phyloP scores from a whole-genome alignment of 176 grass and related monocot species.

The Zoysia pacifica region DNA sequence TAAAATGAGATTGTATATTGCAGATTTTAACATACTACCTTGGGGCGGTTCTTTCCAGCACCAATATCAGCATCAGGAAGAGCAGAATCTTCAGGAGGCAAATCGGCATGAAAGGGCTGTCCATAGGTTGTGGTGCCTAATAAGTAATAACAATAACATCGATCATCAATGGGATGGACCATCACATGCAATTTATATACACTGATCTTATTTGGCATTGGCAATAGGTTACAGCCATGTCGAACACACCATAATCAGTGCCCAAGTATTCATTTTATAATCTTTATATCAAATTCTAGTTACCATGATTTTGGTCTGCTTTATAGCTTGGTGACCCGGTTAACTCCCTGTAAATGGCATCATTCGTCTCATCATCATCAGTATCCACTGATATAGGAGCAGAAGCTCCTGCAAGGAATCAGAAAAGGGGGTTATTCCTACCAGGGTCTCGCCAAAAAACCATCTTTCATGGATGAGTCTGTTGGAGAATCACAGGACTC shows the following conservation, averaged over 20 bases:
- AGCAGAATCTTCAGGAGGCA: constrained; percentile 12
- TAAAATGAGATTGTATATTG: background rate
- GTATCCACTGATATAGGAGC: constrained; percentile 58
- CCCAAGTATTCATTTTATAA: constrained; percentile 7
- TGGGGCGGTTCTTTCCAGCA: background rate
- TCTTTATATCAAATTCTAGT: background rate
- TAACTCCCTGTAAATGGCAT: background rate
- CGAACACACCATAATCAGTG: constrained; percentile 7
- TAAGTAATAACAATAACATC: background rate
- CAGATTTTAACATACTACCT: constrained; percentile 9
- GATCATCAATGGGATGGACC: background rate
- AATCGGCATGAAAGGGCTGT: constrained; percentile 1
- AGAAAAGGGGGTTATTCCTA: background rate
- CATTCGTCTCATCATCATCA: constrained; percentile 49
- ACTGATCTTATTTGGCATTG: background rate
- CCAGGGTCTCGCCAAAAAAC: background rate
- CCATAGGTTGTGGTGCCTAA: background rate
- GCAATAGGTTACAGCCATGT: background rate
- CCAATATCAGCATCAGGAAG: background rate
- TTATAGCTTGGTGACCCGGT: constrained; percentile 13
- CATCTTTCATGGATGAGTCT: background rate
- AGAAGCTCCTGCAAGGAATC: constrained; percentile 40
- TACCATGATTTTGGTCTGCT: background rate
- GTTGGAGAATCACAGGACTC: background rate
- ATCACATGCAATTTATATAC: background rate